Conservation (phyloP, 257 asterid genomes). For the Nicotiana benthamiana region DNA sequence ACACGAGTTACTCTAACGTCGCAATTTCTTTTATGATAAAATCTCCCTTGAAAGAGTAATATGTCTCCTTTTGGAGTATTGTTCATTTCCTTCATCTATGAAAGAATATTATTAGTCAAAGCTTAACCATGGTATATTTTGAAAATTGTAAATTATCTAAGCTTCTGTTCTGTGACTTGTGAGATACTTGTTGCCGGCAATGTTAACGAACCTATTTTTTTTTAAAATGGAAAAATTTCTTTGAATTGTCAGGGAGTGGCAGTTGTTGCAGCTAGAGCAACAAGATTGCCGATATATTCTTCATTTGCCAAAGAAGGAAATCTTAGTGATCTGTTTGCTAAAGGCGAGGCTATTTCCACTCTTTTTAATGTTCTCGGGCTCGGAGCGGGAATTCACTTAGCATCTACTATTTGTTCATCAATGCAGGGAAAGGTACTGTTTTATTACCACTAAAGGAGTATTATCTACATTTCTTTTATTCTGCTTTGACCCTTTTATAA, state of each 20-base stretch:
- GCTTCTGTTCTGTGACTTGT: background rate
- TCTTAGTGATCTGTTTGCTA: slow-evolving; percentile 94
- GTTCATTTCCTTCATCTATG: background rate
- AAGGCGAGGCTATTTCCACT: slow-evolving; percentile 97
- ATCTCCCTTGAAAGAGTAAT: background rate
- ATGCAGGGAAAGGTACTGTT: slow-evolving; percentile 79
- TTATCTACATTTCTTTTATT: background rate
- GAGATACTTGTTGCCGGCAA: background rate
- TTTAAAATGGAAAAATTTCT: background rate
- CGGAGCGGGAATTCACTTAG: slow-evolving; percentile 88
- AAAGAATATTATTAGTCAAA: background rate
- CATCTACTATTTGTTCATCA: slow-evolving; percentile 84
- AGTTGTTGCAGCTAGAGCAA: slow-evolving; percentile 98
- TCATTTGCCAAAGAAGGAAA: slow-evolving; percentile 98
- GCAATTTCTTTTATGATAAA: background rate
- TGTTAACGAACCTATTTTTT: slow-evolving; percentile 5
- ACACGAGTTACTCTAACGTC: background rate
- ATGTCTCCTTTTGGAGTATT: background rate
- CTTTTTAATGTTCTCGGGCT: slow-evolving; percentile 83
- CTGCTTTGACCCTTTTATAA: background rate
- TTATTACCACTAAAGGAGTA: background rate
- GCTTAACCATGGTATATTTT: background rate
- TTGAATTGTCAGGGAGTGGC: slow-evolving; percentile 80
- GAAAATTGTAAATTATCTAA: background rate
- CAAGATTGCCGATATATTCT: slow-evolving; percentile 92